These are phyloP conservation scores for Coriaria nepalensis DNA, from an alignment of 306 rosid genomes.

Conservation along the genomic window DNA sequence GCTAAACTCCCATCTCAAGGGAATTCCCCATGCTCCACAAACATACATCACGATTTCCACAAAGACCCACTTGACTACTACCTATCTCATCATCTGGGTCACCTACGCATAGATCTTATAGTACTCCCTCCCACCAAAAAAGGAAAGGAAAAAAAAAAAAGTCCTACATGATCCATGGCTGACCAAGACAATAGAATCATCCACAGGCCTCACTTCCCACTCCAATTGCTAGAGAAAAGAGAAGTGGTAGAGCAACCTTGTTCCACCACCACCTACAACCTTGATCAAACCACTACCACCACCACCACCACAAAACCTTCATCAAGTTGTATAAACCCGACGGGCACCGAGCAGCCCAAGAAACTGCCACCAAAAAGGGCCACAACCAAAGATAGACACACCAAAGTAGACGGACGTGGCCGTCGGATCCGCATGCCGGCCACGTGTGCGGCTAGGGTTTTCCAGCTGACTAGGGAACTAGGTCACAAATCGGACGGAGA, in stretches of 20 bases:
- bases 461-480: constrained; percentile 74
- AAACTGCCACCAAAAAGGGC: constrained; percentile 53
- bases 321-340: neutral
- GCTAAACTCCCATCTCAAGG: constrained; percentile 48
- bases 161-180: constrained; percentile 58
- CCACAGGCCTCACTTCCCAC: constrained; percentile 80
- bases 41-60: neutral
- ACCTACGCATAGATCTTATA: constrained; percentile 30
- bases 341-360: constrained; percentile 20
- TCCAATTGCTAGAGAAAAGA: constrained; percentile 63
- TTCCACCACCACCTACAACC: constrained; percentile 26
- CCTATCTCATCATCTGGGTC: constrained; percentile 30
- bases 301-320: neutral
- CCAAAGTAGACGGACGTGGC: constrained; percentile 89
- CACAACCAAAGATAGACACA: constrained; percentile 79
- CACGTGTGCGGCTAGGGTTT: constrained; percentile 87
- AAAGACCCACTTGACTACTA: constrained; percentile 69
- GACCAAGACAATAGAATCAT: constrained; percentile 60
- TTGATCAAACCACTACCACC: neutral
- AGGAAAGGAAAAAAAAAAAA: constrained; percentile 5
- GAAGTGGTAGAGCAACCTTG: constrained; percentile 25
- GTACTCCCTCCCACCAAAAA: constrained; percentile 14
- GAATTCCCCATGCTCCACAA: constrained; percentile 58
- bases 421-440: constrained; percentile 99
- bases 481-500: constrained; percentile 96